Evolutionary conservation across 495 filamentous ascomycete genomes (phyloP).

Genomic region (Hypoxylon trugodes): DNA sequence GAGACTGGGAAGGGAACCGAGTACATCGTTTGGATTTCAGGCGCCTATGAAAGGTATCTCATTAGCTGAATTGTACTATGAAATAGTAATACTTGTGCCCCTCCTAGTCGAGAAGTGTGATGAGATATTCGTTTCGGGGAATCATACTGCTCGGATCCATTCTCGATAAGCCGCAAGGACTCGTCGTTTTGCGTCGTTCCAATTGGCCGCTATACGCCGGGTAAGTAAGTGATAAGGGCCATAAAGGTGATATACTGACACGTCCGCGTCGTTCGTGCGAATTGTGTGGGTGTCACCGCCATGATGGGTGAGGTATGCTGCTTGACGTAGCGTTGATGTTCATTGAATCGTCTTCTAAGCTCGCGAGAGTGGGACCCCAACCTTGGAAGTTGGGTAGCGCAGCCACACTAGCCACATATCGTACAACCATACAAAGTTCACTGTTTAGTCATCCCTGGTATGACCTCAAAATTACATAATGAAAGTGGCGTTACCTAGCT

Average conservation of each 20-base stretch:
- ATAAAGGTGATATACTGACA: slow-evolving; percentile 67
- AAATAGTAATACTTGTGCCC: not conserved
- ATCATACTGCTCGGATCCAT: slow-evolving; percentile 91
- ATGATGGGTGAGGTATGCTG: slow-evolving; percentile 44
- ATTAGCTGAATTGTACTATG: not conserved
- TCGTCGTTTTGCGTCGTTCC: slow-evolving; percentile 81
- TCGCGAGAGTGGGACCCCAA: slow-evolving; percentile 20
- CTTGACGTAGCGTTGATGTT: slow-evolving; percentile 35
- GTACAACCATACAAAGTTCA: no score
- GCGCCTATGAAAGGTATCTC: slow-evolving; percentile 66
- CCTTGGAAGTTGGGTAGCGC: not conserved
- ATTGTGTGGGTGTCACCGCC: slow-evolving; percentile 88
- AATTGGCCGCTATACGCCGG: slow-evolving; percentile 74
- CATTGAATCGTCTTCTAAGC: slow-evolving; percentile 32
- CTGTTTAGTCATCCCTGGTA: slow-evolving; percentile 36
- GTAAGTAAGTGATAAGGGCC: slow-evolving; percentile 19
- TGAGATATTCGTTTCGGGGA: slow-evolving; percentile 12
- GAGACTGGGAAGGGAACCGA: slow-evolving; percentile 87
- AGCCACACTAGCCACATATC: slow-evolving; percentile 30
- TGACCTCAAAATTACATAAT: no score
- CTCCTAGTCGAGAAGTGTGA: not conserved
- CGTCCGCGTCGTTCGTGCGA: slow-evolving; percentile 86
- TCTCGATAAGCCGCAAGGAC: slow-evolving; percentile 88
- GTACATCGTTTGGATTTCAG: slow-evolving; percentile 97
- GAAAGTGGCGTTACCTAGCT: slow-evolving; percentile 19